phyloP scores from a whole-genome alignment of 2,329 filamentous ascomycete species.

The Balansia obtecta region DNA sequence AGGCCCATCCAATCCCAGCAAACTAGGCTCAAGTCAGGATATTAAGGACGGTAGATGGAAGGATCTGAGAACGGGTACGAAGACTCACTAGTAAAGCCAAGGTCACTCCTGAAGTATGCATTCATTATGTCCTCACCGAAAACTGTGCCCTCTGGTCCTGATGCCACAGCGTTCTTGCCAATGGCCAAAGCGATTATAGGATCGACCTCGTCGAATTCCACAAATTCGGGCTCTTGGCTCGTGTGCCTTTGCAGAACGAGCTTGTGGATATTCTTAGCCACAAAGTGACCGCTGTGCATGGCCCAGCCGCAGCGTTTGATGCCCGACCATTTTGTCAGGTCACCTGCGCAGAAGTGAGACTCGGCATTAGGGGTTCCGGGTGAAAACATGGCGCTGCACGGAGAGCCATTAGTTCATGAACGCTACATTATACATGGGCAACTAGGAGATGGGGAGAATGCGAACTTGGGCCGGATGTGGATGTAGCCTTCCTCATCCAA shows the following conservation, averaged over 20 bases:
- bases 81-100: slow-evolving; percentile 50
- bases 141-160: slow-evolving; percentile 43
- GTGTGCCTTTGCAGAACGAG: slow-evolving; percentile 35
- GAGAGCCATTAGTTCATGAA: background rate
- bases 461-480: slow-evolving; percentile 44
- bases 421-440: background rate
- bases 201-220: slow-evolving; percentile 39
- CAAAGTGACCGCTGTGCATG: slow-evolving; percentile 59
- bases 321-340: slow-evolving; percentile 58
- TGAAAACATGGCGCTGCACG: slow-evolving; percentile 27
- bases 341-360: slow-evolving; percentile 57
- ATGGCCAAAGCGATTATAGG: slow-evolving; percentile 61
- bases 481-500: slow-evolving; percentile 56
- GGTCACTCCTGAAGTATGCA: slow-evolving; percentile 54
- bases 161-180: slow-evolving; percentile 56
- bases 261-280: slow-evolving; percentile 56
- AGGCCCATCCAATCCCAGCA: slow-evolving; percentile 43
- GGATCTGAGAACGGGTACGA: background rate
- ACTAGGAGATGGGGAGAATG: slow-evolving; percentile 4
- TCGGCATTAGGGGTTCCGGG: slow-evolving; percentile 40
- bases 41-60: slow-evolving; percentile 10
- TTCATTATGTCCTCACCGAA: slow-evolving; percentile 51
- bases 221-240: slow-evolving; percentile 30
- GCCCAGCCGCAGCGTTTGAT: slow-evolving; percentile 71
- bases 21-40: slow-evolving; percentile 23